Percentiles rank a stretch among this genome's conserved stretches.
Evolutionary conservation across 2,329 filamentous ascomycete genomes (phyloP).

Genomic region (Teratosphaeriaceae sp.): DNA sequence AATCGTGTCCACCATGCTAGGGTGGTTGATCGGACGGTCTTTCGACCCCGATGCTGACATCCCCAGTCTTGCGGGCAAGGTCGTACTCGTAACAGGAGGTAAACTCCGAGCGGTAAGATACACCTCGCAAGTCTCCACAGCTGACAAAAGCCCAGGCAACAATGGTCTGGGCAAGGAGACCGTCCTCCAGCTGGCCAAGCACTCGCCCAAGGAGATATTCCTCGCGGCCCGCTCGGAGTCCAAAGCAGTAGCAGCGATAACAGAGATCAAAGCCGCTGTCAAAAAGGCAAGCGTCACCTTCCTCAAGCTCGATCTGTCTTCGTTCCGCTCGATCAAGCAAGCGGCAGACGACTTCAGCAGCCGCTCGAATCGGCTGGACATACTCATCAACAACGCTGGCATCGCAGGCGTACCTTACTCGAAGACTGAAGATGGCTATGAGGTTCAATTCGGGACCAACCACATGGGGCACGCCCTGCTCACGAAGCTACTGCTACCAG

Average conservation of each 20-base stretch:
- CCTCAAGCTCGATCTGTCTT: slow-evolving; percentile 38
- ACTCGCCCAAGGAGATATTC: slow-evolving; percentile 29
- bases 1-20: no score
- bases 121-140: no score
- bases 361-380: slow-evolving; percentile 36
- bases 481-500: slow-evolving; percentile 31
- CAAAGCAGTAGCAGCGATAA: slow-evolving; percentile 35
- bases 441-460: slow-evolving; percentile 47
- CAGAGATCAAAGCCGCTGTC: slow-evolving; percentile 27
- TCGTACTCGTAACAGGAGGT: slow-evolving; percentile 5
- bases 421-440: slow-evolving; percentile 42
- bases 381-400: slow-evolving; percentile 44
- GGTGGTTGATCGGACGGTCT: background rate
- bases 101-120: background rate
- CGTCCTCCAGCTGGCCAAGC: background rate
- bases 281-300: slow-evolving; percentile 31
- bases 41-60: background rate
- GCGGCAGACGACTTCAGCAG: slow-evolving; percentile 34
- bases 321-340: slow-evolving; percentile 33
- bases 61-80: background rate
- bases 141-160: no score
- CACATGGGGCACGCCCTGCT: slow-evolving; percentile 42
- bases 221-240: slow-evolving; percentile 38
- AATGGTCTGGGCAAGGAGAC: background rate
- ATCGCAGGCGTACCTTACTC: slow-evolving; percentile 31